Conservation (phyloP, 768 basidiomycete species). For the Cyclocybe aegerita region DNA sequence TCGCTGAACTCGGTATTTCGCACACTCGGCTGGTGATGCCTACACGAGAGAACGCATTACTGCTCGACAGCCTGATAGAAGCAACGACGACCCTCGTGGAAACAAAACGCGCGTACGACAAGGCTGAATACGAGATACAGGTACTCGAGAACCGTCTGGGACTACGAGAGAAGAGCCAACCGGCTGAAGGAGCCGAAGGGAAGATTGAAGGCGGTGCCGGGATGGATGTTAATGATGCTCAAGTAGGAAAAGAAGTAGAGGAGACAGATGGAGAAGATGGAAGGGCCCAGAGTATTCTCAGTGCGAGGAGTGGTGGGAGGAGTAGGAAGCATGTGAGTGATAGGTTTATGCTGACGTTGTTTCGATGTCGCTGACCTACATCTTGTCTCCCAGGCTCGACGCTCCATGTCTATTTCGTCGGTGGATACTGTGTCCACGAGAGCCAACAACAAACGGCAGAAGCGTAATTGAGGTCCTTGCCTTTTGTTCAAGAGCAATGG, state of each 20-base stretch:
- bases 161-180: constrained; percentile 43
- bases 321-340: constrained; percentile 59
- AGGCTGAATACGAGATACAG: constrained; percentile 82
- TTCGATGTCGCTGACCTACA: neutral
- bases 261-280: constrained; percentile 43
- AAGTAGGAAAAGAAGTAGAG: constrained; percentile 29
- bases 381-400: constrained; percentile 39
- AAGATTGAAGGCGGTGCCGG: constrained; percentile 34
- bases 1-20: constrained; percentile 75
- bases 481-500: constrained; percentile 1
- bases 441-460: constrained; percentile 57
- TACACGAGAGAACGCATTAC: constrained; percentile 75
- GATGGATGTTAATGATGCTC: constrained; percentile 26
- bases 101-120: constrained; percentile 84
- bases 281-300: constrained; percentile 66
- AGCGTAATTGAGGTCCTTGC: constrained; percentile 37
- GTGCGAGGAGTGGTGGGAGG: constrained; percentile 48
- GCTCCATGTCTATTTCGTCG: constrained; percentile 75
- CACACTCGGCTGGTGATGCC: constrained; percentile 89
- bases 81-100: constrained; percentile 78
- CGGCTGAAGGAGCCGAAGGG: constrained; percentile 34
- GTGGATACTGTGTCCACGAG: constrained; percentile 63
- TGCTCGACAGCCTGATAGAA: constrained; percentile 72
- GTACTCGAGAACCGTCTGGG: constrained; percentile 64
- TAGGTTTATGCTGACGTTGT: neutral